Base-by-base conservation (phyloP, 2,329 filamentous ascomycete genomes). In the Exophiala phaeomuriformis region DNA sequence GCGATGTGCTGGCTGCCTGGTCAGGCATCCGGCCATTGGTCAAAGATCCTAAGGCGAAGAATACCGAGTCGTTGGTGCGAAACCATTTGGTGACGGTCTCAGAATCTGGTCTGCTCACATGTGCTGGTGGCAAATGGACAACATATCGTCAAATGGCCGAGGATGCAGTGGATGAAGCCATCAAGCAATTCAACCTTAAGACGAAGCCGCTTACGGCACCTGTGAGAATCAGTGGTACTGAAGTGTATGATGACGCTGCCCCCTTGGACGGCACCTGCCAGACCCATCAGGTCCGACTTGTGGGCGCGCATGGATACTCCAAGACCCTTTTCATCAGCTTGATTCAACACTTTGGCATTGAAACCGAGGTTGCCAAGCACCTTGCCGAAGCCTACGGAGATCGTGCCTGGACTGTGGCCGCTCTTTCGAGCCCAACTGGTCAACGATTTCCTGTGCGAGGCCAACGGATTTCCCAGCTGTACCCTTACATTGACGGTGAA, bases 131-230 rank as follows among this genome's bases (percentile, higher is more conserved):
- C 45, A 94, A 95, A 72, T 94, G 89, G 89, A 94, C 89, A 2
- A 94, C 89, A 1, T 94, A 94, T 72, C 84, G 89, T 52, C 87
- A 94, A 70, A 94, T 95, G 89, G 87, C 88, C 27, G 88, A 95
- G 71, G 88, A 94, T 67, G 86, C 86, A 42, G 88, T 95, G 41
- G 88, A 94, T 64, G 86, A 88, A 6, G 58, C 61, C 31, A 60
- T 64, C 54, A 63, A 57, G 28, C 53, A 58, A 36, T 64, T 64
- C 53, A 49, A 49, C 4, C 49, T 64, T 31, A 51, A 56, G 36
- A 58, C 63, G 6, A 53, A 56, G 33, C 47, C 61, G 4, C 41
- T 63, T 19, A 56, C 54, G 8, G 50, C 54, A 5, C 56, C 57
- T 28, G 57, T 42, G 32, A 49, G 61, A 33, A 57, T 64, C 33